Base-by-base conservation (phyloP, 2,329 filamentous ascomycete species). In the Dryadomyces sulphureus region DNA sequence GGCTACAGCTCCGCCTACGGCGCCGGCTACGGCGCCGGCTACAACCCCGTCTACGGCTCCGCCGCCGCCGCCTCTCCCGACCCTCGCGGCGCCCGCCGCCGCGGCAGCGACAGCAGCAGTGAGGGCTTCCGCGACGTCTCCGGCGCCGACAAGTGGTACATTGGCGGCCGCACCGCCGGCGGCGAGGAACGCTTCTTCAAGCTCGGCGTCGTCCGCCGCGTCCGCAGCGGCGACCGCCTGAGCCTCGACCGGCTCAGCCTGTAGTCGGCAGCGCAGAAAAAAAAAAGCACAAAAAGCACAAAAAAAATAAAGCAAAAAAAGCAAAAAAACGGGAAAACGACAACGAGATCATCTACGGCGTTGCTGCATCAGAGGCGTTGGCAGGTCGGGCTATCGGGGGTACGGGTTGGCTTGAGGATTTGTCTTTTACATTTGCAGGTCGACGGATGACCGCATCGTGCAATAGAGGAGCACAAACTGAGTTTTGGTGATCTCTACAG, bases 181-280 rank as follows among this genome's bases (percentile, higher is more conserved):
- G 84, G 84, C n/a, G 84, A 89, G 56, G 84, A 89, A 59, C 75
- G 76, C 56, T 88, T 86, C 64, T 89, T 88, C 62, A 86, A 86
- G 65, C 65, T 89, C 39, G 83, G 82, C 38, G 83, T 89, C 52
- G 77, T 89, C 42, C 75, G 79, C 59, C 67, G 82, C 46, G 77
- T 84, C 48, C 69, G 77, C 57, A 89, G 84, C 60, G 79, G 81
- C 46, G 84, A 88, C 58, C 72, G 83, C 38, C 61, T 88, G 55
- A 88, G 83, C 54, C 62, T 87, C 48, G 84, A 89, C 63, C 73
- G 81, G 46, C 61, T 89, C 60, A 88, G 83, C 57, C 67, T 89
- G 63, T 88, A 32, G 16, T 9, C 9, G 27, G 27, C 27, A 14
- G 27, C 27, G 42, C 16, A 16, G 12, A 20, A 17, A 14, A 25